Percentiles rank a stretch among this genome's conserved stretches.
Evolutionary conservation across 163 green algal species (phyloP).

Genomic region (Picocystis sp.): DNA sequence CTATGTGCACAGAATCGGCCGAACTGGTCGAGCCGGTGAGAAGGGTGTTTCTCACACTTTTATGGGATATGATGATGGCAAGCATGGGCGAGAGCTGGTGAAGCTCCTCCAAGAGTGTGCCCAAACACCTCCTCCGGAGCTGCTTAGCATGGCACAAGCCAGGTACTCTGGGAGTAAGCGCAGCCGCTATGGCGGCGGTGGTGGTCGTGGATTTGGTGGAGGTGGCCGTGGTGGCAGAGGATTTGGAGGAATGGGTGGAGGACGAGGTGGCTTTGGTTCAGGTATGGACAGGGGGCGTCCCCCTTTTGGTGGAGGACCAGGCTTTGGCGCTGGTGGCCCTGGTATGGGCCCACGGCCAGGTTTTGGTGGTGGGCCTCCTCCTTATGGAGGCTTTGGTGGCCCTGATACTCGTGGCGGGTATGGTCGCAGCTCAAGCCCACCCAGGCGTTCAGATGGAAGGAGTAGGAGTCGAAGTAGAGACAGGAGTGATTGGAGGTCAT

Average conservation of each 20-base stretch:
- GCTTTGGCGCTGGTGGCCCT: too few relatives aligned
- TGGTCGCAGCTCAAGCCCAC: too few relatives aligned
- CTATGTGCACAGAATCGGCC: conserved; percentile 95
- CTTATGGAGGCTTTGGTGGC: too few relatives aligned
- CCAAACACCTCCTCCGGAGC: conserved; percentile 37
- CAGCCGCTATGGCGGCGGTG: not conserved
- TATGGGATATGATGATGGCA: conserved; percentile 60
- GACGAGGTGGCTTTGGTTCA: not conserved
- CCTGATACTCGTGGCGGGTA: too few relatives aligned
- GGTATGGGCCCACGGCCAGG: too few relatives aligned
- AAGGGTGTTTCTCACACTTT: conserved; percentile 68
- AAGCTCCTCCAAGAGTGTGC: conserved; percentile 46
- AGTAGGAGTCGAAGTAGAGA: too few relatives aligned
- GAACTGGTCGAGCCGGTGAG: conserved; percentile 77
- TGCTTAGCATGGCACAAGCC: conserved; percentile 32
- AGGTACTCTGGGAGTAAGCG: conserved; percentile 3
- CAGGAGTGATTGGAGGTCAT: too few relatives aligned
- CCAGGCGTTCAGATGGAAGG: too few relatives aligned
- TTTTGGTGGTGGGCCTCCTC: too few relatives aligned
- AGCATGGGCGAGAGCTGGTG: conserved; percentile 49
- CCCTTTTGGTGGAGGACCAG: too few relatives aligned
- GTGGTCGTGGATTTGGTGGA: not conserved
- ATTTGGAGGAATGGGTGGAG: conserved; percentile 1
- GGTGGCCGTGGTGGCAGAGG: conserved; percentile 3
- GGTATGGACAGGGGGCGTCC: too few relatives aligned